These are phyloP conservation scores for Ustilago trichophora DNA, from an alignment of 1,284 basidiomycete genomes.

Conservation along the genomic window DNA sequence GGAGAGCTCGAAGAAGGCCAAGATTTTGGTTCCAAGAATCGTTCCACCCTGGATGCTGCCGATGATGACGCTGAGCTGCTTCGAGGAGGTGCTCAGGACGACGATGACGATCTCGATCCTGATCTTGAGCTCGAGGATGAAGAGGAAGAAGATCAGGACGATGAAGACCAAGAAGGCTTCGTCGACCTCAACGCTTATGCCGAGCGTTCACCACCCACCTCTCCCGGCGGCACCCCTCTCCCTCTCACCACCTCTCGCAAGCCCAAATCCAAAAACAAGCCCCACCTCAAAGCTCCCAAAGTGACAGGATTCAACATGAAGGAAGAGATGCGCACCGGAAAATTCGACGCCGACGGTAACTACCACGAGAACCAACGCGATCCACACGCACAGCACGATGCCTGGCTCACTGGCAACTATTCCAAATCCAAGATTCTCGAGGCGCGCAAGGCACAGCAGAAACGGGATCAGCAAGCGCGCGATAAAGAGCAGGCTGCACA, in stretches of 20 bases:
- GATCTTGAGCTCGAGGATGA: conserved; percentile 61
- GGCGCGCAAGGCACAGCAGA: conserved; percentile 73
- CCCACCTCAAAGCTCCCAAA: conserved; percentile 75
- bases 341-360: conserved; percentile 89
- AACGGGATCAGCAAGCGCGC: conserved; percentile 71
- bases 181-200: conserved; percentile 50
- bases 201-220: conserved; percentile 52
- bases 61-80: conserved; percentile 44
- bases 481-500: conserved; percentile 73
- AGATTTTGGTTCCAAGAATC: conserved; percentile 56
- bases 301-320: conserved; percentile 98
- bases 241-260: conserved; percentile 5
- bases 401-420: conserved; percentile 90
- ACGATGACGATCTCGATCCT: conserved; percentile 50
- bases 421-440: conserved; percentile 82
- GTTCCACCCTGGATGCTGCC: conserved; percentile 45
- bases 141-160: conserved; percentile 25
- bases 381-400: conserved; percentile 88
- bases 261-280: conserved; percentile 7
- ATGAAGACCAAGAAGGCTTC: conserved; percentile 30
- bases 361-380: conserved; percentile 84
- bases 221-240: conserved; percentile 31
- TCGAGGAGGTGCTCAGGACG: conserved; percentile 15
- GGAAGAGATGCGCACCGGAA: conserved; percentile 95
- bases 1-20: conserved; percentile 81